Conservation (phyloP, 2,329 filamentous ascomycete species). For the Aureobasidium sp. region DNA sequence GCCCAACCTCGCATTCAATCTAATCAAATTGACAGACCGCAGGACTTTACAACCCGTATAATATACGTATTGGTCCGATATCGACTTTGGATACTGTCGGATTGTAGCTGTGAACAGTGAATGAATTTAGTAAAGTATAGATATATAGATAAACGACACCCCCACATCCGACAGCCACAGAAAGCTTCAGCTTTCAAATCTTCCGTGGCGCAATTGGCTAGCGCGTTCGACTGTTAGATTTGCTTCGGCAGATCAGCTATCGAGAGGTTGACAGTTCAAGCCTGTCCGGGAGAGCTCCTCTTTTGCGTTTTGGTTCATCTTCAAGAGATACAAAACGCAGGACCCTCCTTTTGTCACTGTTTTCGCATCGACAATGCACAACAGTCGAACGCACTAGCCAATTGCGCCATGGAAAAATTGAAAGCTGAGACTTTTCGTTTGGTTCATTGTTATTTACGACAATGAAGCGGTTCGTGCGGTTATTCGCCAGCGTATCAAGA, state of each 20-base stretch:
- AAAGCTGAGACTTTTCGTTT: background rate
- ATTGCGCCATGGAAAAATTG: background rate
- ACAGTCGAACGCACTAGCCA: background rate
- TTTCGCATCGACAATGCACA: background rate
- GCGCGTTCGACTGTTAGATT: conserved; percentile 3
- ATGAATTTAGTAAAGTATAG: too few species aligned
- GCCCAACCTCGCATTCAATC: too few species aligned
- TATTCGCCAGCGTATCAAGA: too few species aligned
- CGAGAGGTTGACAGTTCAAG: conserved; percentile 6
- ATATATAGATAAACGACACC: too few species aligned
- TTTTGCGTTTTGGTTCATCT: background rate
- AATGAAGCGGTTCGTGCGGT: background rate
- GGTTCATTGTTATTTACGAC: background rate
- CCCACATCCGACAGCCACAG: background rate
- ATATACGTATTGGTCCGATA: too few species aligned
- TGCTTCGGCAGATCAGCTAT: background rate
- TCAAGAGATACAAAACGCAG: too few species aligned
- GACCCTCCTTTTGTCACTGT: background rate
- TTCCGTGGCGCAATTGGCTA: conserved; percentile 6
- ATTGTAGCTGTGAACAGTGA: too few species aligned
- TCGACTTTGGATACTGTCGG: too few species aligned
- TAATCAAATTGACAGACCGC: background rate
- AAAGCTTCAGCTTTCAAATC: conserved; percentile 1
- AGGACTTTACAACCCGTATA: too few species aligned
- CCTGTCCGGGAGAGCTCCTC: background rate